Evolutionary conservation across 2,329 filamentous ascomycete genomes (phyloP), one percentile per base, ranked within the genome.

Genomic region (Curvularia spicifera): DNA sequence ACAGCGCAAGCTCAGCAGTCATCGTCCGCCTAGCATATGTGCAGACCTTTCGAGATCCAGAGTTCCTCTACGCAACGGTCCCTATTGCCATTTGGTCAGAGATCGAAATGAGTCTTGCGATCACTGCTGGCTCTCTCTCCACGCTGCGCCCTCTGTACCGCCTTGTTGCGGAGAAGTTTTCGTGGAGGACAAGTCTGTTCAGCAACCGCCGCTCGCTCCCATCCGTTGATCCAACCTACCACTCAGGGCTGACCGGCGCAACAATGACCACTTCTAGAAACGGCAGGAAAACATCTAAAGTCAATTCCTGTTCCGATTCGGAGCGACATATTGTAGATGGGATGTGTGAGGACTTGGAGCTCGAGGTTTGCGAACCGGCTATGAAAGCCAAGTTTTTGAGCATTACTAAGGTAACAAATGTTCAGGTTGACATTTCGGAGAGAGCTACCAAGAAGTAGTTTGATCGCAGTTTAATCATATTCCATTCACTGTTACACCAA

Each of bases 31-130:
- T 57, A 22, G 58, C 59, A 2, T 66, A 64, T 49, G 46, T 66
- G n/a, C 40, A 39, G 22, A 59, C 59, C 22, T 63, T 66, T 33
- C 50, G 44, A 15, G 39, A 47, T 22, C 37, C 53, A 2, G 57
- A 64, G 10, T 66, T 64, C 26, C 59, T 66, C 24, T 66, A 52
- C 18, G 52, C 47, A 10, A 66, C 63, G 6, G 47, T 59, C 6
- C 42, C 59, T 37, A 66, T 64, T 15, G 59, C 63, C n/a, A 60
- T 63, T 33, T 66, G 63, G 63, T 64, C 63, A 40, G 54, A 57
- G 24, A 42, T 60, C 9, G 61, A 64, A 43, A 51, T 54, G 53
- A 60, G 61, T 46, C 61, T 66, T 18, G 63, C 61, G 29, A 66
- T 64, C 45, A 64, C 61, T 12, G 59, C 63, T 24, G 61, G 59